These are phyloP conservation scores for Picochlorum sp. DNA, from an alignment of 139 green algal species.

Conservation along the genomic window DNA sequence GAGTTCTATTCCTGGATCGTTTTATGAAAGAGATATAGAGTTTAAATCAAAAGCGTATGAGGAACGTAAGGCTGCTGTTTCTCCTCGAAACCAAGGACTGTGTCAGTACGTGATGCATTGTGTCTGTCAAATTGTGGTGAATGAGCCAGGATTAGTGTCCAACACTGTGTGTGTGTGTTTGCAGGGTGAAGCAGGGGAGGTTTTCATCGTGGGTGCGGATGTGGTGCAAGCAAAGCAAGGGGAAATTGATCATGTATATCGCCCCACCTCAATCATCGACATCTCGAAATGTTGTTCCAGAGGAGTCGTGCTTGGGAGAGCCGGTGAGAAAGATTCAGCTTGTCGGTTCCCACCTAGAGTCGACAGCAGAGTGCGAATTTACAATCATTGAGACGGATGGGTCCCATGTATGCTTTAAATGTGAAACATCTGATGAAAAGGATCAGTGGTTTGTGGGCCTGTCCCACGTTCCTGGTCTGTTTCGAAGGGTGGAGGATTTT, in stretches of 20 bases:
- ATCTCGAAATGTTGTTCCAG: not conserved
- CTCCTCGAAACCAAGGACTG: not conserved
- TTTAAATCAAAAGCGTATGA: constrained; percentile 14
- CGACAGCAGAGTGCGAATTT: not conserved
- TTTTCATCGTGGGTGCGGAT: constrained; percentile 7
- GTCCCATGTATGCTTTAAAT: not conserved
- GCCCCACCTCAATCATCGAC: not conserved
- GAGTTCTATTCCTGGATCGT: constrained; percentile 17
- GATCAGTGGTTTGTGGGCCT: constrained; percentile 26
- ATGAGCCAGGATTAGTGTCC: no score
- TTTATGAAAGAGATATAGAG: constrained; percentile 16
- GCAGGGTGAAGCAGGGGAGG: constrained; percentile 6
- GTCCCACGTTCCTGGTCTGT: constrained; percentile 17
- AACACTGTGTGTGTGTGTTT: not conserved
- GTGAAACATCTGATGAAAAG: not conserved
- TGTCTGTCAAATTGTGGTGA: not conserved
- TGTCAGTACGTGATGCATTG: not conserved
- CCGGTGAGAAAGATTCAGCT: constrained; percentile 12
- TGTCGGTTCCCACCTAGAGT: constrained; percentile 17
- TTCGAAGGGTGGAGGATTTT: constrained; percentile 21
- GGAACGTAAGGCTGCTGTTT: not conserved
- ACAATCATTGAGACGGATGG: not conserved
- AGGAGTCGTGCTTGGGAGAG: not conserved
- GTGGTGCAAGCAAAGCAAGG: constrained; percentile 1
- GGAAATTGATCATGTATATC: not conserved